phyloP scores from a whole-genome alignment of 23 red algal species.

The Gracilaria domingensis region DNA sequence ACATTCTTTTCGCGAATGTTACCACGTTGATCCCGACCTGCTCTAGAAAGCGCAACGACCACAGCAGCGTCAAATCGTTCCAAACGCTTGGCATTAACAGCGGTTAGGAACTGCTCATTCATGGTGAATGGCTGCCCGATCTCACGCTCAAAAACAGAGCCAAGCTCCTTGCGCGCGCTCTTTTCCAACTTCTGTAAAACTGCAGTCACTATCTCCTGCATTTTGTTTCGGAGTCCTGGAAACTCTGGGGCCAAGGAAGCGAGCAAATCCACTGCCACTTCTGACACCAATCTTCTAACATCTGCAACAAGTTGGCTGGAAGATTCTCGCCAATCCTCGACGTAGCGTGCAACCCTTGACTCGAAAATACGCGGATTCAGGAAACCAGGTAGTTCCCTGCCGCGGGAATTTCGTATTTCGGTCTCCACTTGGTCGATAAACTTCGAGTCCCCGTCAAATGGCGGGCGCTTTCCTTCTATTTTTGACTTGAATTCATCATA shows the following conservation, averaged over 20 bases:
- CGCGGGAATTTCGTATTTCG: conserved; percentile 60
- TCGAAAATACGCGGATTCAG: conserved; percentile 72
- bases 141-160: conserved; percentile 62
- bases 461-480: conserved; percentile 48
- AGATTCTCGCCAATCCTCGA: conserved; percentile 60
- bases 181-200: conserved; percentile 43
- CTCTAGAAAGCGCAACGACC: conserved; percentile 46
- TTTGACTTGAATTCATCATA: conserved; percentile 64
- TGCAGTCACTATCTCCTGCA: conserved; percentile 50
- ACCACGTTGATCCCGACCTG: conserved; percentile 49
- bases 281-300: conserved; percentile 20
- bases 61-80: conserved; percentile 65
- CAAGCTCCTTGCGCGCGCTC: conserved; percentile 50
- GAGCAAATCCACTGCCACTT: conserved; percentile 59
- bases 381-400: conserved; percentile 66
- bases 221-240: conserved; percentile 55
- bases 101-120: conserved; percentile 69
- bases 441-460: conserved; percentile 62
- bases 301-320: conserved; percentile 54
- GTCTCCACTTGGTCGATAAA: conserved; percentile 65
- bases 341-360: conserved; percentile 61
- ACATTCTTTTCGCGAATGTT: conserved; percentile 64
- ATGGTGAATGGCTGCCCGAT: conserved; percentile 64
- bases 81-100: conserved; percentile 68
- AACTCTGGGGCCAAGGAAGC: conserved; percentile 52